Percentiles rank a stretch among this genome's conserved stretches.
These are phyloP conservation scores for Termitomyces sp. DNA, from an alignment of 768 basidiomycete species.

Conservation along the genomic window DNA sequence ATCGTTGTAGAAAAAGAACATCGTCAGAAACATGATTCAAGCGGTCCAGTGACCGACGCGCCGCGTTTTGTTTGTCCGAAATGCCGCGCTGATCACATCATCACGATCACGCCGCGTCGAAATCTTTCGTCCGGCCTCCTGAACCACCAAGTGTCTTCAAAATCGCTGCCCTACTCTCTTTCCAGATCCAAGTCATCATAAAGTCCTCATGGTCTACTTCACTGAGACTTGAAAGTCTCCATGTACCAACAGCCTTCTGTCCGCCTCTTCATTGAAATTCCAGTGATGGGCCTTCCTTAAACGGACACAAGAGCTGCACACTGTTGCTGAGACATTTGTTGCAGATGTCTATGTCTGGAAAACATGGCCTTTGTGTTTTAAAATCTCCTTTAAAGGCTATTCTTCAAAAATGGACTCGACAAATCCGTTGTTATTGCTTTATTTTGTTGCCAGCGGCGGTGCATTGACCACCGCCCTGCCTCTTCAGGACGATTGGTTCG, in stretches of 20 bases:
- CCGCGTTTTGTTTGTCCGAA: too few relatives aligned
- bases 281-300: not conserved
- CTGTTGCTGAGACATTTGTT: not conserved
- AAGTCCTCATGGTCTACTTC: not conserved
- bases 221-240: not conserved
- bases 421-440: conserved; percentile 16
- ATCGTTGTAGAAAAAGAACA: too few relatives aligned
- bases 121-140: too few relatives aligned
- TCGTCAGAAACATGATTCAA: too few relatives aligned
- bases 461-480: conserved; percentile 15
- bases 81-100: too few relatives aligned
- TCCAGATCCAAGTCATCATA: too few relatives aligned
- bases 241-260: not conserved
- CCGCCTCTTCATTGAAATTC: not conserved
- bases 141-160: too few relatives aligned
- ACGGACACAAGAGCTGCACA: not conserved
- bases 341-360: not conserved
- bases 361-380: conserved; percentile 1
- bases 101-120: too few relatives aligned
- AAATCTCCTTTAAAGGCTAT: conserved; percentile 14
- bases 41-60: too few relatives aligned
- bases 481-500: conserved; percentile 14
- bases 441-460: conserved; percentile 8
- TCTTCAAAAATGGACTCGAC: not conserved
- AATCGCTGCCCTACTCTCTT: too few relatives aligned